Conservation (phyloP, 306 rosid species). For the Albizia julibrissin region DNA sequence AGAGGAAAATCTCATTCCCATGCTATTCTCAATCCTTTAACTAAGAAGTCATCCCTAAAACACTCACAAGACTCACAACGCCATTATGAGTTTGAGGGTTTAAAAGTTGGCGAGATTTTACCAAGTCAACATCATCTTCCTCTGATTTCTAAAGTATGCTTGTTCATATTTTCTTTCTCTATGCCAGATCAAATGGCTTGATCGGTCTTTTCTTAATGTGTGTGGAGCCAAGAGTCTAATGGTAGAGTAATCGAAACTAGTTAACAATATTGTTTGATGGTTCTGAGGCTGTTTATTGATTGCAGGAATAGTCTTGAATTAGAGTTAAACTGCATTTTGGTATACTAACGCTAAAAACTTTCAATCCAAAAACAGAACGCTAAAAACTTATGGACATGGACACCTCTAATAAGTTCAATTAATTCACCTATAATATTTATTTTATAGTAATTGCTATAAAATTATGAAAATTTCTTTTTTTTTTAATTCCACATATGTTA, state of each 20-base stretch:
- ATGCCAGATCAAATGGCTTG: background rate
- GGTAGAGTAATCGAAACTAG: background rate
- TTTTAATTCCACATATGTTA: background rate
- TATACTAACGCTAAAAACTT: background rate
- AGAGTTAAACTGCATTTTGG: background rate
- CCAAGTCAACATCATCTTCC: background rate
- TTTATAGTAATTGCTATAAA: background rate
- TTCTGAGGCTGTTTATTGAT: background rate
- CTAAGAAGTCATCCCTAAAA: background rate
- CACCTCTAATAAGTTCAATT: background rate
- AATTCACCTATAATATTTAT: background rate
- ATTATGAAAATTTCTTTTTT: background rate
- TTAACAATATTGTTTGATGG: background rate
- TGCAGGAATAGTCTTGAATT: background rate
- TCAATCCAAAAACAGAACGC: no score
- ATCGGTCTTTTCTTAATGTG: background rate
- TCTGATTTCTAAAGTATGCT: slow-evolving; percentile 7
- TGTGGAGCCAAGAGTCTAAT: background rate
- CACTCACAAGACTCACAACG: background rate
- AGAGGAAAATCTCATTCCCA: no score
- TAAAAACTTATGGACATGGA: background rate
- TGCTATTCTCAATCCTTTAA: no score
- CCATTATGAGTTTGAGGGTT: background rate
- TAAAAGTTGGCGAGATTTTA: background rate
- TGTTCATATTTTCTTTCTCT: background rate